phyloP scores from a whole-genome alignment of 495 filamentous ascomycete species.

The Amniculicola lignicola region DNA sequence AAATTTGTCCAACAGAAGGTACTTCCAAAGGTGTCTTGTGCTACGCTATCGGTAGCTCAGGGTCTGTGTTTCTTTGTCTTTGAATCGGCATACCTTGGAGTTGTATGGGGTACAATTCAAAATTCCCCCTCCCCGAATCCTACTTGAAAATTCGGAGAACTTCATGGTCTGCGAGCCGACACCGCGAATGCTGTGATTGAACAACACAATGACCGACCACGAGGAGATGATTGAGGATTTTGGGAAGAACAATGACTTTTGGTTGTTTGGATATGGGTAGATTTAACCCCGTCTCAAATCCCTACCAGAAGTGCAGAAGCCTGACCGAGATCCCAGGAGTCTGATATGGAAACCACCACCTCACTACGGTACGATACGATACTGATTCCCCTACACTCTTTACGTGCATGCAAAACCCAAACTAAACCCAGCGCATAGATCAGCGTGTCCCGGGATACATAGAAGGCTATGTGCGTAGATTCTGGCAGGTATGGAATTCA shows the following conservation, averaged over 20 bases:
- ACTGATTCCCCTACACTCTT: neutral
- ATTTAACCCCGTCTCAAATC: neutral
- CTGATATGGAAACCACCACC: conserved; percentile 99
- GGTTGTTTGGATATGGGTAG: conserved; percentile 34
- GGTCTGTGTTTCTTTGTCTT: too few species aligned
- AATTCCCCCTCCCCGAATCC: too few species aligned
- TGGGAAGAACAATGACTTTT: conserved; percentile 29
- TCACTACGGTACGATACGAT: conserved; percentile 87
- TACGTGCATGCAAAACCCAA: neutral
- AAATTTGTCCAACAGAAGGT: too few species aligned
- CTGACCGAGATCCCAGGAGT: conserved; percentile 54
- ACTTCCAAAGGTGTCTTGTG: too few species aligned
- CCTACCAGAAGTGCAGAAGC: neutral
- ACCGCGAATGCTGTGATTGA: too few species aligned
- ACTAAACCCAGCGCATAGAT: conserved; percentile 50
- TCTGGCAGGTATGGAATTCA: conserved; percentile 80
- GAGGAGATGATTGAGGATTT: conserved; percentile 16
- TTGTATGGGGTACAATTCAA: too few species aligned
- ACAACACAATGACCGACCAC: conserved; percentile 2
- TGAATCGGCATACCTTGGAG: too few species aligned
- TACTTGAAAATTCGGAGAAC: too few species aligned
- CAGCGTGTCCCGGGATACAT: conserved; percentile 86
- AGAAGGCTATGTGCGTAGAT: conserved; percentile 87
- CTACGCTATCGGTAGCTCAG: too few species aligned
- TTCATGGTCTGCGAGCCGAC: too few species aligned